phyloP scores from a whole-genome alignment of 1,284 basidiomycete genomes.

The Puccinia brachypodii region DNA sequence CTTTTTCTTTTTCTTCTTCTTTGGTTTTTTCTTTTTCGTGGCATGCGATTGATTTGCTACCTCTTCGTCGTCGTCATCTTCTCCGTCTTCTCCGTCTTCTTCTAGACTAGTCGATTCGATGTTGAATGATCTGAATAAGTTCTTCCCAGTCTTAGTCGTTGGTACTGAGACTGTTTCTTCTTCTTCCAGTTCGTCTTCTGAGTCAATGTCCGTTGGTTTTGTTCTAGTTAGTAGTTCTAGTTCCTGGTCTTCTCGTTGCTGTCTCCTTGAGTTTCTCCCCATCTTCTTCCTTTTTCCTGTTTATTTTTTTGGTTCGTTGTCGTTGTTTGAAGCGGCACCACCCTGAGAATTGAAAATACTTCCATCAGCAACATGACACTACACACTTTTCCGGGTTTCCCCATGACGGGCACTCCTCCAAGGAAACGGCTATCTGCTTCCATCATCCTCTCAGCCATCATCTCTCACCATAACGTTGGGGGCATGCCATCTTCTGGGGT shows the following conservation, averaged over 20 bases:
- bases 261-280: constrained; percentile 22
- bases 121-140: constrained; percentile 26
- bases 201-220: not conserved
- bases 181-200: not conserved
- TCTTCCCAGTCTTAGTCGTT: not conserved
- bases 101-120: not conserved
- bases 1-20: not conserved
- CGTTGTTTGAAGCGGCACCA: too few relatives aligned
- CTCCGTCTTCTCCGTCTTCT: not conserved
- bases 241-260: constrained; percentile 20
- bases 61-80: not conserved
- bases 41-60: not conserved
- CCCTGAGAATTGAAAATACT: too few relatives aligned
- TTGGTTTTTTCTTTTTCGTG: not conserved
- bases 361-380: too few relatives aligned
- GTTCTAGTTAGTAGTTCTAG: not conserved
- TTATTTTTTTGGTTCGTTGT: not conserved
- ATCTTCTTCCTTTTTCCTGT: not conserved
- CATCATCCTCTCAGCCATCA: too few relatives aligned
- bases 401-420: too few relatives aligned
- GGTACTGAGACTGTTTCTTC: not conserved
- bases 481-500: too few relatives aligned
- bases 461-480: too few relatives aligned
- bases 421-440: too few relatives aligned
- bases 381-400: too few relatives aligned